Evolutionary conservation across 2,329 filamentous ascomycete genomes (phyloP), one percentile per base, ranked within the genome.

Genomic region (Akanthomyces dipterigenus): DNA sequence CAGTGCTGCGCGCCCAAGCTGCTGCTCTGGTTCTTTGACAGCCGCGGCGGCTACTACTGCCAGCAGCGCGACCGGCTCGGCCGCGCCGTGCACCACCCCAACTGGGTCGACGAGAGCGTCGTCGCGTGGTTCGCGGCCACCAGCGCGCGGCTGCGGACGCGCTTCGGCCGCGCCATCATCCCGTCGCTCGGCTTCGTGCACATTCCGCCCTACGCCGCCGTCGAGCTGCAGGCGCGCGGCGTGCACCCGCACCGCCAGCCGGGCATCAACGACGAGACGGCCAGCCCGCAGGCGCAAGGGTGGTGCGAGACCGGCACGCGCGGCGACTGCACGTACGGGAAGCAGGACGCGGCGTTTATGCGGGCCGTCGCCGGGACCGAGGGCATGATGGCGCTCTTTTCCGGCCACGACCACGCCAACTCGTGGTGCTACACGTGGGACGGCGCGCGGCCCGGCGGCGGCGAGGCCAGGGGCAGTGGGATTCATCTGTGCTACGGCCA

Each of bases 11-110:
- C 65, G 1, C 77, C 78, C 0, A 73, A 73, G 53, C 65, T 80
- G 36, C 67, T 91, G 1, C 75, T 91, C 1, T 91, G 87, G 86
- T 90, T 90, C 73, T 90, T 91, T 66, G 88, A 91, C 67, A 83
- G 79, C 61, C 78, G 82, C 20, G 86, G 87, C 42, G 86, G 86
- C 8, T 75, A 76, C 59, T 74, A 77, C 54, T 84, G 79, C 67
- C 78, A 80, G 63, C 66, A 72, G 64, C 66, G 65, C 46, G 60
- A 75, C 57, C 56, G 69, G 16, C 61, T 68, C 38, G 66, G 72
- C 18, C 66, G 68, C n/a, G 62, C 65, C 3, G 65, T 75, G 24
- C 70, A 69, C 0, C 73, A 76, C 40, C 76, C 76, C 0, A 72
- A 76, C 62, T 82, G 79, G 79, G 78, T 82, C 3, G 75, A 80